Conservation (phyloP, 2,329 filamentous ascomycete species). For the Exophiala sp. region DNA sequence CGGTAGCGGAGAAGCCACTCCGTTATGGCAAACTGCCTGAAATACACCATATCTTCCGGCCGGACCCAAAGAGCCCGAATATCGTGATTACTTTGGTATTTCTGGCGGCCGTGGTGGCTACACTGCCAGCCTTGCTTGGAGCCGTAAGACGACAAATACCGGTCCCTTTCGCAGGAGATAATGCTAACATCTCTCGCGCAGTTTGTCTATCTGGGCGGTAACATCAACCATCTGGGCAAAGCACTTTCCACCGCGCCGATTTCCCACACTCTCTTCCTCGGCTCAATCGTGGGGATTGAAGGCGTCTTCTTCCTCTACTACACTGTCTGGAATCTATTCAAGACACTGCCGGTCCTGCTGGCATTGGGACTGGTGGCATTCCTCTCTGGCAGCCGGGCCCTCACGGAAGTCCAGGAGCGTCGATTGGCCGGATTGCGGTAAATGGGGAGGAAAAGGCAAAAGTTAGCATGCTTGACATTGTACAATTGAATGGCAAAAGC, state of each 20-base stretch:
- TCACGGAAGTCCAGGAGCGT: conserved; percentile 87
- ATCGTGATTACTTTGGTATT: conserved; percentile 75
- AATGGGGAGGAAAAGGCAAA: neutral
- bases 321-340: conserved; percentile 83
- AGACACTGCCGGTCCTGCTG: conserved; percentile 68
- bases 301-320: conserved; percentile 94
- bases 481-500: neutral
- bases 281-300: conserved; percentile 81
- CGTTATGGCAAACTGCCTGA: conserved; percentile 79
- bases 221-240: conserved; percentile 68
- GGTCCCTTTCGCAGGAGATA: neutral
- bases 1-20: conserved; percentile 60
- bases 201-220: conserved; percentile 80
- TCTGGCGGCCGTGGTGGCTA: conserved; percentile 62
- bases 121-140: conserved; percentile 66
- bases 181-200: conserved; percentile 35
- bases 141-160: conserved; percentile 50
- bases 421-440: conserved; percentile 66
- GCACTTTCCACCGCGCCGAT: conserved; percentile 71
- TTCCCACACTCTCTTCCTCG: conserved; percentile 77
- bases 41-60: conserved; percentile 86
- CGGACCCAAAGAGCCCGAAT: conserved; percentile 72
- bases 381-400: conserved; percentile 79
- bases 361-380: conserved; percentile 66
- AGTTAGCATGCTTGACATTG: neutral